Conservation (phyloP, 108 stramenopile genomes). For the Cyclotella cryptica region DNA sequence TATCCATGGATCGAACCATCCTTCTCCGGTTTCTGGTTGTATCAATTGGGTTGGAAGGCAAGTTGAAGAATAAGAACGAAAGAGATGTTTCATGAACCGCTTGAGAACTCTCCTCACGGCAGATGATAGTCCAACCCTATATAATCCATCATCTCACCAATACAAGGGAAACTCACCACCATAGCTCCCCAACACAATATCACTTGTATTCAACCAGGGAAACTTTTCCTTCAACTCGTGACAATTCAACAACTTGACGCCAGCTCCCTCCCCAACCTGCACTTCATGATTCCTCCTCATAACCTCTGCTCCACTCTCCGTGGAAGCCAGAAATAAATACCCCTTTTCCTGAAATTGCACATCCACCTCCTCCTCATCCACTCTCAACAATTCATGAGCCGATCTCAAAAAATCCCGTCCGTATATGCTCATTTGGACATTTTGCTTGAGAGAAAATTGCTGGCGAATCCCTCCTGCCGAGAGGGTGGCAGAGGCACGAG, state of each 20-base stretch:
- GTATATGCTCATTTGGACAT: slow-evolving; percentile 74
- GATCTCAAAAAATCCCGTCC: slow-evolving; percentile 65
- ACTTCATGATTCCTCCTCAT: slow-evolving; percentile 56
- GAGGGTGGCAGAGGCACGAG: slow-evolving; percentile 57
- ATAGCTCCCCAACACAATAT: slow-evolving; percentile 64
- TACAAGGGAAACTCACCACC: slow-evolving; percentile 32
- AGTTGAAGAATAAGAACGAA: neutral
- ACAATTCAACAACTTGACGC: slow-evolving; percentile 49
- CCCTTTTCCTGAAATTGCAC: slow-evolving; percentile 70
- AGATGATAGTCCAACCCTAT: neutral
- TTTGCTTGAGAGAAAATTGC: slow-evolving; percentile 65
- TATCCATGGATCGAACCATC: slow-evolving; percentile 84
- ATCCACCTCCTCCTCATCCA: slow-evolving; percentile 56
- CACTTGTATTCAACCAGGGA: slow-evolving; percentile 73
- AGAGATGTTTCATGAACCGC: no score
- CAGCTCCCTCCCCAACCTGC: slow-evolving; percentile 51
- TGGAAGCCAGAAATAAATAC: slow-evolving; percentile 77
- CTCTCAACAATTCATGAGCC: slow-evolving; percentile 23
- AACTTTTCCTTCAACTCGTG: slow-evolving; percentile 52
- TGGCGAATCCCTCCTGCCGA: slow-evolving; percentile 80
- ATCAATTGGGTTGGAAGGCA: neutral
- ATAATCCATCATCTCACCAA: neutral
- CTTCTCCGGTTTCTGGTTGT: slow-evolving; percentile 55
- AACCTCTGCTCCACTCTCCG: slow-evolving; percentile 36
- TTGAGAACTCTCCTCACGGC: no score